phyloP scores from a whole-genome alignment of 2,329 filamentous ascomycete species.

The Podosphaera fusca region DNA sequence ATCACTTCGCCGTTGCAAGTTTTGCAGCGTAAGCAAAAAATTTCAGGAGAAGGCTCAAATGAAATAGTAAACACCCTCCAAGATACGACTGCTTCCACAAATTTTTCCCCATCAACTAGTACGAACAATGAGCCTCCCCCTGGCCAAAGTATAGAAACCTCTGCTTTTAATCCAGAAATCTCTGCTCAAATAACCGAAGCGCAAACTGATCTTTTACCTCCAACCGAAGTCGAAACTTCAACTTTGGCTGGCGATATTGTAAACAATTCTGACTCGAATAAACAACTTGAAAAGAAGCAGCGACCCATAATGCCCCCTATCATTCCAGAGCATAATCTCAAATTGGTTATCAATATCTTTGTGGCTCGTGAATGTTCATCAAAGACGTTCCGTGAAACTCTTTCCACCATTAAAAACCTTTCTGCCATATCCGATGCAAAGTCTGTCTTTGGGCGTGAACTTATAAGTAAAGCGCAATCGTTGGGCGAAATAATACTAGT shows the following conservation, averaged over 20 bases:
- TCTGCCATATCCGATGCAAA: slow-evolving; percentile 82
- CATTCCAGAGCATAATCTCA: slow-evolving; percentile 72
- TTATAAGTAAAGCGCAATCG: slow-evolving; percentile 66
- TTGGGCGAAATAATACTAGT: slow-evolving; percentile 66
- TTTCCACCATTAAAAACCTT: slow-evolving; percentile 96
- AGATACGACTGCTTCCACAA: slow-evolving; percentile 10
- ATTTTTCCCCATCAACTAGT: slow-evolving; percentile 6
- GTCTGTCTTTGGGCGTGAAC: slow-evolving; percentile 73
- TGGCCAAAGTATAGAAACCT: slow-evolving; percentile 4
- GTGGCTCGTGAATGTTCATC: slow-evolving; percentile 89
- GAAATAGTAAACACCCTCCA: slow-evolving; percentile 13
- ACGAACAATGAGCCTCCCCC: slow-evolving; percentile 5
- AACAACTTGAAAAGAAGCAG: slow-evolving; percentile 15
- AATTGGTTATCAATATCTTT: slow-evolving; percentile 87
- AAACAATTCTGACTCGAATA: slow-evolving; percentile 6
- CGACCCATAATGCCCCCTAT: slow-evolving; percentile 52
- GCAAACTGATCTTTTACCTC: not conserved
- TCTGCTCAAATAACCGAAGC: not conserved
- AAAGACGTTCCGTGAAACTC: slow-evolving; percentile 92
- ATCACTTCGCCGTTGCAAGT: slow-evolving; percentile 71
- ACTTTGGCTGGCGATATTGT: not conserved
- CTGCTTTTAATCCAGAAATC: slow-evolving; percentile 1
- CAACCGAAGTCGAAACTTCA: not conserved
- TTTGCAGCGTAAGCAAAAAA: slow-evolving; percentile 63
- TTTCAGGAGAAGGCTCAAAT: slow-evolving; percentile 31